These are phyloP conservation scores for Ilyonectria mors-panacis DNA, from an alignment of 2,329 filamentous ascomycete species.

Conservation along the genomic window DNA sequence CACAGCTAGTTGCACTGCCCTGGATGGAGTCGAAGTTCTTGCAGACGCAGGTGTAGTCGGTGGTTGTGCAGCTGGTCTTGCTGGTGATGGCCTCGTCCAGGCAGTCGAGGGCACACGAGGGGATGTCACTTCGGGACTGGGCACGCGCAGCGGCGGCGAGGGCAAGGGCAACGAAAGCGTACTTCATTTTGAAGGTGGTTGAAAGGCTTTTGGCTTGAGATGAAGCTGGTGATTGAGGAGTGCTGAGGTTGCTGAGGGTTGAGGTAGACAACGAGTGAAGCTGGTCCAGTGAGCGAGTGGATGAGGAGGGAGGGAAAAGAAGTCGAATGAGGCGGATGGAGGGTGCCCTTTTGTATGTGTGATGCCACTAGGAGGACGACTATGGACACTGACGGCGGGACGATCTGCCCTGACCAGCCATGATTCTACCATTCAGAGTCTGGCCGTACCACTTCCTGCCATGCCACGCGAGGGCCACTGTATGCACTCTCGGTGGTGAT, in stretches of 20 bases:
- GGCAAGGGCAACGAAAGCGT: constrained; percentile 52
- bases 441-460: not conserved
- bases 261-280: constrained; percentile 51
- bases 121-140: constrained; percentile 54
- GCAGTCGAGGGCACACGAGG: constrained; percentile 57
- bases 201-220: constrained; percentile 22
- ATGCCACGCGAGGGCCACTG: constrained; percentile 13
- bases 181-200: constrained; percentile 56
- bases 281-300: constrained; percentile 49
- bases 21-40: constrained; percentile 52
- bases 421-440: not conserved
- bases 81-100: constrained; percentile 51
- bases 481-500: not conserved
- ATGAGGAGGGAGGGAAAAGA: constrained; percentile 46
- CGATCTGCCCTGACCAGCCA: not conserved
- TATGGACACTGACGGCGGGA: constrained; percentile 5
- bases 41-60: constrained; percentile 56
- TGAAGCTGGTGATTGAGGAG: constrained; percentile 1
- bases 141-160: constrained; percentile 54
- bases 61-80: constrained; percentile 50
- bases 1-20: constrained; percentile 52
- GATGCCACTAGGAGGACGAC: not conserved
- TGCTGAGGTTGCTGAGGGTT: constrained; percentile 11
- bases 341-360: constrained; percentile 50
- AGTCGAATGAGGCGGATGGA: constrained; percentile 33